Percentiles rank a stretch among this genome's conserved stretches.
Conservation (phyloP, 2,329 filamentous ascomycete species). For the Neopestalotiopsis sp. region DNA sequence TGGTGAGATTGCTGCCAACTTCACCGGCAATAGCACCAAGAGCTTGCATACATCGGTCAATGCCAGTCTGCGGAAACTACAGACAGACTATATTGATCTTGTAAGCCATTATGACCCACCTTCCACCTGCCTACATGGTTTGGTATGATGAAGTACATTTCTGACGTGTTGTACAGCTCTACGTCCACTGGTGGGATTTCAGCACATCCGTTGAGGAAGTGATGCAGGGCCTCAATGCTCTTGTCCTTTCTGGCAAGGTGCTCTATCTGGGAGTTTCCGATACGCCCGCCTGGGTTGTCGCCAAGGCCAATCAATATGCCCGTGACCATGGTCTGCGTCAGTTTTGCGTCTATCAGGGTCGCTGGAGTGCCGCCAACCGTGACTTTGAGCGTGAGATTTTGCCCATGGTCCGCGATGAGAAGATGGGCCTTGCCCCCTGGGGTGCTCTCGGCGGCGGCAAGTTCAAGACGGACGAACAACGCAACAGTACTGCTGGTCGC, state of each 20-base stretch:
- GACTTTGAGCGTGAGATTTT: conserved; percentile 75
- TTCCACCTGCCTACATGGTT: too few relatives aligned
- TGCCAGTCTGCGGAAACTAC: conserved; percentile 62
- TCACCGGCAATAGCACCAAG: conserved; percentile 65
- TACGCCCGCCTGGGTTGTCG: conserved; percentile 72
- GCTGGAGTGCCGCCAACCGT: conserved; percentile 65
- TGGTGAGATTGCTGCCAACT: conserved; percentile 54
- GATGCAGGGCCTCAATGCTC: conserved; percentile 70
- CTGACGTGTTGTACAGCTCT: conserved; percentile 46
- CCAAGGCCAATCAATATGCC: conserved; percentile 72
- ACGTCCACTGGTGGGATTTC: conserved; percentile 72
- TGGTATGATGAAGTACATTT: background rate
- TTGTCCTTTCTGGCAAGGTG: conserved; percentile 66
- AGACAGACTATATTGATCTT: conserved; percentile 73
- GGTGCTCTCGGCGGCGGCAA: conserved; percentile 60
- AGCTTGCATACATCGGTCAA: conserved; percentile 61
- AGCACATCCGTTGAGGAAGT: conserved; percentile 68
- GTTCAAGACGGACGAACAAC: conserved; percentile 50
- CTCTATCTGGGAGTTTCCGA: conserved; percentile 72
- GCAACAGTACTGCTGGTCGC: conserved; percentile 49
- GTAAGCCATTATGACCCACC: conserved; percentile 35
- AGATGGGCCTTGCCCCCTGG: conserved; percentile 67
- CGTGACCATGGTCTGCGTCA: conserved; percentile 71
- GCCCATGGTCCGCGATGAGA: conserved; percentile 66
- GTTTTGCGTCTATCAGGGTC: conserved; percentile 73